A percentile compares a stretch with the other conserved stretches of the same genome.
These are phyloP conservation scores for Phyllostachys edulis DNA, from an alignment of 176 grass and related monocot genomes.

Conservation along the genomic window DNA sequence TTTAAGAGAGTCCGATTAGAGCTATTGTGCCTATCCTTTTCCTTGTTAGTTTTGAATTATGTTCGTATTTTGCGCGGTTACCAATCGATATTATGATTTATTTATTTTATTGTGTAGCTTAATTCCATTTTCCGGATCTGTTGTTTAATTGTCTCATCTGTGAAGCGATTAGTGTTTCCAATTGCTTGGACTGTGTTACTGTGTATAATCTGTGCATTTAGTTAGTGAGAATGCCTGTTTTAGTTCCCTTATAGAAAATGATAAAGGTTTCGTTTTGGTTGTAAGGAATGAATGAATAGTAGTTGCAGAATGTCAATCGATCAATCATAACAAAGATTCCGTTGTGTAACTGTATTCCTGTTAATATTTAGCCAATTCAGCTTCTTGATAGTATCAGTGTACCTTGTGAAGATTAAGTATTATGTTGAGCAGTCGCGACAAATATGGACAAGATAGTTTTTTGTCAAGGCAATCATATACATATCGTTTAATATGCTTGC, in stretches of 20 bases:
- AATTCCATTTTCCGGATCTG: not conserved
- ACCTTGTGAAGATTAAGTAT: constrained; percentile 8
- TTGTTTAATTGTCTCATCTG: not conserved
- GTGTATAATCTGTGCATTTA: not conserved
- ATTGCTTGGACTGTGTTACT: not conserved
- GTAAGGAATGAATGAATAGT: not conserved
- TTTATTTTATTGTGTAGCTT: not conserved
- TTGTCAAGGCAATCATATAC: constrained; percentile 10
- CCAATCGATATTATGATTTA: not conserved
- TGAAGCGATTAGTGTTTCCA: not conserved
- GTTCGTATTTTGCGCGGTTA: not conserved
- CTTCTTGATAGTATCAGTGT: constrained; percentile 24
- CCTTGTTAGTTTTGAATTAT: not conserved
- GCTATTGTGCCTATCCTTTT: not conserved
- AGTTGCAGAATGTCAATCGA: constrained; percentile 17
- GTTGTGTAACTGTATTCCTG: not conserved
- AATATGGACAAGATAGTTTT: constrained; percentile 10
- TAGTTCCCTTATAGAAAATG: not conserved
- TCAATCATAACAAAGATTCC: not conserved
- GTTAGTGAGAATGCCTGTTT: not conserved
- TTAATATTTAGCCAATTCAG: constrained; percentile 3
- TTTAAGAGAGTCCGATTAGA: not conserved
- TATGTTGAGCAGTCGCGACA: not conserved
- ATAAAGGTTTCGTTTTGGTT: not conserved
- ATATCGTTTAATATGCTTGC: not conserved